phyloP scores from a whole-genome alignment of 2,329 filamentous ascomycete genomes.

The Aspergillus spinulosporus region DNA sequence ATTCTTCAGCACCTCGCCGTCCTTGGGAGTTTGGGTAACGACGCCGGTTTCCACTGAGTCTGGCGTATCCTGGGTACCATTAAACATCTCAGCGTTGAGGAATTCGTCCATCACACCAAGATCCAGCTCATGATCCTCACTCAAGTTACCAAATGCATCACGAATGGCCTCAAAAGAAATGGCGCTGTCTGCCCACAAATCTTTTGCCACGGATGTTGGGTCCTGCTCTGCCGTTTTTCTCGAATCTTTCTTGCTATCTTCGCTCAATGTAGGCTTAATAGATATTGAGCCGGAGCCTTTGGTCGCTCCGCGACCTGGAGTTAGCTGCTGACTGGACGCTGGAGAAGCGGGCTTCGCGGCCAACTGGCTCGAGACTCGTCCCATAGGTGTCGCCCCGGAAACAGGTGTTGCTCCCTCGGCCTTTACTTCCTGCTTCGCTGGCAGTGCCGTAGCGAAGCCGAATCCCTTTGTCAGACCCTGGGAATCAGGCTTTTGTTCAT shows the following conservation, averaged over 20 bases:
- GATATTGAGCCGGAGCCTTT: slow-evolving; percentile 26
- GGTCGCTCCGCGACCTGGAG: slow-evolving; percentile 28
- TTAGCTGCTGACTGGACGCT: slow-evolving; percentile 36
- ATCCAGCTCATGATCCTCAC: slow-evolving; percentile 32
- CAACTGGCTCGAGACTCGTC: slow-evolving; percentile 34
- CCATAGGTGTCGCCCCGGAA: slow-evolving; percentile 34
- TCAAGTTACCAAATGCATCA: slow-evolving; percentile 38
- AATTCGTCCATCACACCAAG: slow-evolving; percentile 41
- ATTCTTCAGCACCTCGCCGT: slow-evolving; percentile 35
- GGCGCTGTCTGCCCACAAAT: slow-evolving; percentile 41
- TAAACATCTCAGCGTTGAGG: slow-evolving; percentile 39
- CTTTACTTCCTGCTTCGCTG: slow-evolving; percentile 31
- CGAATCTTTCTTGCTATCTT: slow-evolving; percentile 30
- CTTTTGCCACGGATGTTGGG: slow-evolving; percentile 21
- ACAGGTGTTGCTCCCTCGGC: slow-evolving; percentile 31
- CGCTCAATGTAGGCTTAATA: slow-evolving; percentile 28
- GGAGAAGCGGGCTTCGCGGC: slow-evolving; percentile 38
- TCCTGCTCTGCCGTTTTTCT: slow-evolving; percentile 25
- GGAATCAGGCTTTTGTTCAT: slow-evolving; percentile 38
- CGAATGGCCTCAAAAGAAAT: slow-evolving; percentile 41
- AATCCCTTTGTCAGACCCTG: slow-evolving; percentile 22
- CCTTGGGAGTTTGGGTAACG: slow-evolving; percentile 41
- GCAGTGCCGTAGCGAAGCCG: slow-evolving; percentile 20
- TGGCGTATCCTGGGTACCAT: slow-evolving; percentile 36
- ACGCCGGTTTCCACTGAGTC: slow-evolving; percentile 39